Evolutionary conservation across 1,284 basidiomycete genomes (phyloP).

Genomic region (Ceratorhiza oryzae-sativae): DNA sequence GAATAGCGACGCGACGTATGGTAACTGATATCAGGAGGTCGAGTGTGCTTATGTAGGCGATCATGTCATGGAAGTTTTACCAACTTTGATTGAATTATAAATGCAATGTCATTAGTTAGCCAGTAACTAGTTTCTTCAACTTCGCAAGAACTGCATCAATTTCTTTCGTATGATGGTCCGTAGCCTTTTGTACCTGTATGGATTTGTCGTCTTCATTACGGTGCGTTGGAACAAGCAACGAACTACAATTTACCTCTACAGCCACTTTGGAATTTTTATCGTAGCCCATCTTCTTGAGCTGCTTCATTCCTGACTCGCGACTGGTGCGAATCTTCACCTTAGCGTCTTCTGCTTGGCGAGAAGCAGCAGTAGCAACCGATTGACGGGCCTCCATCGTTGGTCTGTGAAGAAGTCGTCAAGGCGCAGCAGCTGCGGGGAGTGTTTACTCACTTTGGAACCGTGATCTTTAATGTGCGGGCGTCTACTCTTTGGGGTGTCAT

Average conservation of each 20-base stretch:
- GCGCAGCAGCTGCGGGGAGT: not conserved
- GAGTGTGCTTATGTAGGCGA: too few species aligned
- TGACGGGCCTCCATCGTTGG: conserved; percentile 75
- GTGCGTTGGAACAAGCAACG: not conserved
- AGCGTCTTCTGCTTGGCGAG: conserved; percentile 73
- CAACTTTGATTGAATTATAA: too few species aligned
- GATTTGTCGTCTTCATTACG: conserved; percentile 17
- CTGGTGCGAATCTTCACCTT: conserved; percentile 74
- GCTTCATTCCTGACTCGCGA: conserved; percentile 69
- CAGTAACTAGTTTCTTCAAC: conserved; percentile 59
- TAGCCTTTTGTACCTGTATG: conserved; percentile 72
- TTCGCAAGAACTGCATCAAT: conserved; percentile 68
- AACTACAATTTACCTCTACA: conserved; percentile 60
- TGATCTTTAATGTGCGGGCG: conserved; percentile 71
- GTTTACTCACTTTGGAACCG: conserved; percentile 72
- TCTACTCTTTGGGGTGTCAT: conserved; percentile 74
- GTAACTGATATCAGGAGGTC: not conserved
- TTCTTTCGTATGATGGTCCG: conserved; percentile 65
- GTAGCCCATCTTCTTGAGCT: conserved; percentile 59
- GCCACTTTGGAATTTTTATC: conserved; percentile 69
- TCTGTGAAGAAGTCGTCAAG: conserved; percentile 51
- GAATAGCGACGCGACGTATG: too few species aligned
- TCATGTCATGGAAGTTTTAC: too few species aligned
- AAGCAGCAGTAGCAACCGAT: conserved; percentile 61
- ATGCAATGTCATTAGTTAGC: too few species aligned